Base-by-base conservation (phyloP, 495 filamentous ascomycete genomes). In the Podospora anserina region DNA sequence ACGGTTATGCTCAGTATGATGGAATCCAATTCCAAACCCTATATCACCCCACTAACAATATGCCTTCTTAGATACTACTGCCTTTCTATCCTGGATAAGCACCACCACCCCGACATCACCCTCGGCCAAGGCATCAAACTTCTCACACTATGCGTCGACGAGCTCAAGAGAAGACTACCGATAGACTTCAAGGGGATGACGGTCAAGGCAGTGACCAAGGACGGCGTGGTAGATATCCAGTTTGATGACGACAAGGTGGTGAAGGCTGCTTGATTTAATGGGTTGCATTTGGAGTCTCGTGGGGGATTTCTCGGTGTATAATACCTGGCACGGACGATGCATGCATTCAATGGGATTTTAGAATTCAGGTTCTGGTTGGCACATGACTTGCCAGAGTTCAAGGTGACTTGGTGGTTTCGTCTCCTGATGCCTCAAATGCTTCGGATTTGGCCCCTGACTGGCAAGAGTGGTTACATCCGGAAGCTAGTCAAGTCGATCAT, bases 161-260 rank as follows among this genome's bases (percentile, higher is more conserved):
- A 99, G 85, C 84, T 97, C 75, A 96, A 97, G 87, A 88, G 96
- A 74, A 84, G 93, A 81, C 86, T 98, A 84, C 95, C 95, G 69
- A 91, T 98, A 79, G 95, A 99, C 79, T 99, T 97, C 87, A 99
- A 98, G 84, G 95, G 95, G 18, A 88, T 95, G 79, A 75, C 89
- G 65, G 94, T 99, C 70, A 98, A 98, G 86, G 90, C 92, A 27
- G 86, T 99, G 70, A 95, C 91, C 53, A 94, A 94, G 83, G 92
- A 97, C 70, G 95, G 95, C 11, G 90, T 97, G 66, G 79, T 84
- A 71, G 92, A 92, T 69, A 82, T 92, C 67, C 88, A 92, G 63
- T 94, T 92, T 77, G 88, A 91, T 75, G 91, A 94, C 79, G 88
- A 89, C 81, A 88, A 85, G 81, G 82, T 88, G 69, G 90, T 91